A percentile compares a stretch with the other conserved stretches of the same genome.
Evolutionary conservation across 441 rosid genomes (phyloP).

Genomic region (Gossypium lobatum): DNA sequence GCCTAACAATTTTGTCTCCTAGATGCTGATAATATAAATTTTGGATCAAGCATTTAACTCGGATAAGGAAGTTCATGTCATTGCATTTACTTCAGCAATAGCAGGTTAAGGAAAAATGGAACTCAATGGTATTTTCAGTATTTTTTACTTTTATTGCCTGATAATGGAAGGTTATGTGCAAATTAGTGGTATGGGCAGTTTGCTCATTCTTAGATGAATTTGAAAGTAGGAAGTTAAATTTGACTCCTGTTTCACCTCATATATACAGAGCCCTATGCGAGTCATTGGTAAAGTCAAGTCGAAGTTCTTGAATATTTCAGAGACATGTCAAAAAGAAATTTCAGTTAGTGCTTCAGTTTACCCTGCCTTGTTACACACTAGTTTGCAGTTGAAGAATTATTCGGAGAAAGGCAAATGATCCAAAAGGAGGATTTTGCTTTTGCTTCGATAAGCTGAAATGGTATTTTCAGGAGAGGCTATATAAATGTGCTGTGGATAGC

Average conservation of each 20-base stretch:
- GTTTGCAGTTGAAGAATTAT: too few relatives aligned
- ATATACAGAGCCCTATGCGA: constrained; percentile 41
- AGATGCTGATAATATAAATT: constrained; percentile 26
- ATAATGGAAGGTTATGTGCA: constrained; percentile 59
- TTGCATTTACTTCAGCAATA: constrained; percentile 60
- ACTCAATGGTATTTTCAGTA: constrained; percentile 33
- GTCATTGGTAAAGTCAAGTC: constrained; percentile 53
- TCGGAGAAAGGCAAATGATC: too few relatives aligned
- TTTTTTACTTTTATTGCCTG: constrained; percentile 46
- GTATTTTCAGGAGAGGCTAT: too few relatives aligned
- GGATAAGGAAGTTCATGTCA: constrained; percentile 28
- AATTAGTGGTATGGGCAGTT: constrained; percentile 41
- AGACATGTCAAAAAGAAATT: constrained; percentile 20
- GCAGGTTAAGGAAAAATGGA: constrained; percentile 40
- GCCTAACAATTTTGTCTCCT: constrained; percentile 16
- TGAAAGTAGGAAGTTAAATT: constrained; percentile 26
- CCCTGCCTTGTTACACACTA: too few relatives aligned
- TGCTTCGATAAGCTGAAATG: too few relatives aligned
- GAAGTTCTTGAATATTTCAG: constrained; percentile 54
- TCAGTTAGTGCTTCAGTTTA: too few relatives aligned
- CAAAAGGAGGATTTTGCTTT: too few relatives aligned
- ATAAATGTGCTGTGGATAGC: too few relatives aligned
- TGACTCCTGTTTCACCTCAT: constrained; percentile 24
- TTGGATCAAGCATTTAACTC: constrained; percentile 42
- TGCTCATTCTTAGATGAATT: constrained; percentile 53